Conservation (phyloP, 169 alveolate genomes). For the Condylostoma magnum region DNA sequence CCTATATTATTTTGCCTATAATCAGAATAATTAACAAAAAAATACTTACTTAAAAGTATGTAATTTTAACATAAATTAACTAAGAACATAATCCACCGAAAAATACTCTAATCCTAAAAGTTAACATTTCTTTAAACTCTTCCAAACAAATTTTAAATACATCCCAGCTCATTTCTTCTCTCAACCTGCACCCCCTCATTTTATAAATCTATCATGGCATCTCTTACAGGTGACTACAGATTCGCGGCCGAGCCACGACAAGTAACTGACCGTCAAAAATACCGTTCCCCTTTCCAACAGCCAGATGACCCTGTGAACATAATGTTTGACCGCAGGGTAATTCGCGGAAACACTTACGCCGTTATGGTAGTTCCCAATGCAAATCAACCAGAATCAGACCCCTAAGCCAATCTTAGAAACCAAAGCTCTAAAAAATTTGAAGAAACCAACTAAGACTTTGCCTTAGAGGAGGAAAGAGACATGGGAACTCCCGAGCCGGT, state of each 20-base stretch:
- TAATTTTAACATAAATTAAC: too few species aligned
- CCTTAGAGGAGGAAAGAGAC: conserved; percentile 22
- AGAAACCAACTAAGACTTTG: neutral
- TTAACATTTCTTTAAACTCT: too few species aligned
- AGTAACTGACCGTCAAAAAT: conserved; percentile 15
- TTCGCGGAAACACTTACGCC: conserved; percentile 81
- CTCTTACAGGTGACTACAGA: conserved; percentile 29
- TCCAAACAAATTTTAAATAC: too few species aligned
- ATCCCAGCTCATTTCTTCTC: too few species aligned
- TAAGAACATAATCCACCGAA: too few species aligned
- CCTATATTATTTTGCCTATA: too few species aligned
- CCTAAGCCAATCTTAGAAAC: conserved; percentile 24
- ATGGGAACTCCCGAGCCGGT: conserved; percentile 77
- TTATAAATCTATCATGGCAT: neutral
- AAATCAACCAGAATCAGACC: conserved; percentile 41
- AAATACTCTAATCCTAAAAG: too few species aligned
- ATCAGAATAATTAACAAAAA: too few species aligned
- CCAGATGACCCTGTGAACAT: conserved; percentile 52
- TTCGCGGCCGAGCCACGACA: conserved; percentile 32
- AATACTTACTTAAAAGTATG: too few species aligned
- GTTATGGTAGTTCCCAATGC: conserved; percentile 45
- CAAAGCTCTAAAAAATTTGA: neutral
- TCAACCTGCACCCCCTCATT: too few species aligned
- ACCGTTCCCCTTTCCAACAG: conserved; percentile 11
- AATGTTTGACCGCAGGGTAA: conserved; percentile 76